These are phyloP conservation scores for Lunularia cruciata DNA, from an alignment of 225 moss, liverwort and hornwort genomes.

Conservation along the genomic window DNA sequence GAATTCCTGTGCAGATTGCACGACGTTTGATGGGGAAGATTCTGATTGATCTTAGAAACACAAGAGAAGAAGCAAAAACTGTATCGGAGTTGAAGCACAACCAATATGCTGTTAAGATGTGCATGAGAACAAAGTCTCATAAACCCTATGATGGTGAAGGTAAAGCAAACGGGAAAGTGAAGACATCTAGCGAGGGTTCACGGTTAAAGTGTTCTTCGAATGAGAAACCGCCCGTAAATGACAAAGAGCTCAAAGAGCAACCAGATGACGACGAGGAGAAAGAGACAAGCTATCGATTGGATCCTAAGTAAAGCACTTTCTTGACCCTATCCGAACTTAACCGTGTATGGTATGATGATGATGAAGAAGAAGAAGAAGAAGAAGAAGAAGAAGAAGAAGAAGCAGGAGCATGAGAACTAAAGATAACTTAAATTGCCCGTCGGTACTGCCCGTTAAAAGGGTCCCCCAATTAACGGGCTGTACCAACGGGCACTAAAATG, in stretches of 20 bases:
- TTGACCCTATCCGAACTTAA: too few relatives aligned
- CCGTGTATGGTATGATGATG: too few relatives aligned
- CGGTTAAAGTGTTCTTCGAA: conserved; percentile 45
- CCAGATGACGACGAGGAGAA: conserved; percentile 97
- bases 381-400: too few relatives aligned
- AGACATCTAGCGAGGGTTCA: conserved; percentile 52
- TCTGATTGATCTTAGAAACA: conserved; percentile 91
- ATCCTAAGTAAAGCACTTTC: conserved; percentile 99
- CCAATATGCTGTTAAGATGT: conserved; percentile 43
- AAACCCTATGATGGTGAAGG: conserved; percentile 51
- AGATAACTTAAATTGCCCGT: too few relatives aligned
- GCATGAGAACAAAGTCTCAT: conserved; percentile 47
- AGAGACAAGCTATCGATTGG: conserved; percentile 92
- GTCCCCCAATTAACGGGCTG: too few relatives aligned
- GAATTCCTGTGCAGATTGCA: conserved; percentile 61
- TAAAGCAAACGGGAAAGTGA: conserved; percentile 63
- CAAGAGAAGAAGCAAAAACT: conserved; percentile 89
- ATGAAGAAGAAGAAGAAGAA: too few relatives aligned
- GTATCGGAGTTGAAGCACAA: conserved; percentile 85
- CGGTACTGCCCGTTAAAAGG: too few relatives aligned
- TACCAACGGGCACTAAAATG: too few relatives aligned
- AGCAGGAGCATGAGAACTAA: too few relatives aligned
- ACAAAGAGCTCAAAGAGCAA: conserved; percentile 45
- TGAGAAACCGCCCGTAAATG: conserved; percentile 43
- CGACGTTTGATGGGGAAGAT: conserved; percentile 95